Conservation (phyloP, 1,284 basidiomycete genomes). For the Leccinum subrobustum region DNA sequence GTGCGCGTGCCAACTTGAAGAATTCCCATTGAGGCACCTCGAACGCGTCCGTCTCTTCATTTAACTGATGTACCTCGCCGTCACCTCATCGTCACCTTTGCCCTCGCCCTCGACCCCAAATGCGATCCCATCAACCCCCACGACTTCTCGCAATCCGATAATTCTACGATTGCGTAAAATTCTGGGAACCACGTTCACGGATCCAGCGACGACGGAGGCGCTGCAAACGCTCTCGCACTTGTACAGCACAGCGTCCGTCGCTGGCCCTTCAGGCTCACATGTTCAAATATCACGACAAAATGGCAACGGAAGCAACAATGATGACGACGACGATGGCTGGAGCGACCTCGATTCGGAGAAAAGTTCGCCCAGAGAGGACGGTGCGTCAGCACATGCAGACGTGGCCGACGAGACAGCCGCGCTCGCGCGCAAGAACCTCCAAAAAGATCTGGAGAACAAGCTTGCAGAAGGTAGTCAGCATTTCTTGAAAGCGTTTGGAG, state of each 20-base stretch:
- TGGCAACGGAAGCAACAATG: neutral
- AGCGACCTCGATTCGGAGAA: constrained; percentile 21
- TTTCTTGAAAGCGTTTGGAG: constrained; percentile 80
- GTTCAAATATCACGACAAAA: constrained; percentile 16
- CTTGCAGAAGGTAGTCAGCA: constrained; percentile 77
- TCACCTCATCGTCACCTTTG: neutral
- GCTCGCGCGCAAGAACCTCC: constrained; percentile 73
- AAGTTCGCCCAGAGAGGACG: constrained; percentile 5
- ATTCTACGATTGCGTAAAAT: constrained; percentile 87
- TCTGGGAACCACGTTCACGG: constrained; percentile 81
- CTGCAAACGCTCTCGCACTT: constrained; percentile 81
- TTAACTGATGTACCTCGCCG: neutral
- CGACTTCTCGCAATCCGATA: constrained; percentile 57
- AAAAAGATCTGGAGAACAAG: constrained; percentile 78
- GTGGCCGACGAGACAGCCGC: constrained; percentile 56
- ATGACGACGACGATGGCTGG: constrained; percentile 38
- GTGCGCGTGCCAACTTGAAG: too few species aligned
- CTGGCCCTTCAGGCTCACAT: neutral
- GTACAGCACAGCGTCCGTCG: constrained; percentile 42
- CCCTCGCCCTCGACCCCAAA: neutral
- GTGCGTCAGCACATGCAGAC: constrained; percentile 15
- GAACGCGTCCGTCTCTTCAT: too few species aligned
- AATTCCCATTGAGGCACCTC: too few species aligned
- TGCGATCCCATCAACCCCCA: neutral
- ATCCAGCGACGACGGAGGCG: constrained; percentile 76